phyloP scores from a whole-genome alignment of 257 asterid genomes.

The Solanum corneliomulleri region DNA sequence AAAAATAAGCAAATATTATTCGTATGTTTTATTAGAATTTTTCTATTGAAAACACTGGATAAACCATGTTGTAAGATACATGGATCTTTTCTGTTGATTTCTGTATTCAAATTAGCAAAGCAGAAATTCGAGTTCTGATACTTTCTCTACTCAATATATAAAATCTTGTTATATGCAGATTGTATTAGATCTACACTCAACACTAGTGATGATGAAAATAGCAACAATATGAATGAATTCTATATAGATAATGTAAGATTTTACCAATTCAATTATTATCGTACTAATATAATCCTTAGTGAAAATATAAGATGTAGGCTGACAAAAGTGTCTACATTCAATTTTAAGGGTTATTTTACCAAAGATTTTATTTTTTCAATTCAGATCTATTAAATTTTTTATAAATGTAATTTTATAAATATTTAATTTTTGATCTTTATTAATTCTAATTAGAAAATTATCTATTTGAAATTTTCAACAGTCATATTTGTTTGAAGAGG shows the following conservation, averaged over 20 bases:
- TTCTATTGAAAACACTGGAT: neutral
- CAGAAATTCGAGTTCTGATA: too few species aligned
- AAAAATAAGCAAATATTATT: neutral
- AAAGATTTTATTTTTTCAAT: neutral
- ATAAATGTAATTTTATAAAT: neutral
- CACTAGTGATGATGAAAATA: too few species aligned
- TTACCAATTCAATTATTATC: too few species aligned
- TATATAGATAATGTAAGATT: too few species aligned
- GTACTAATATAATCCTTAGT: too few species aligned
- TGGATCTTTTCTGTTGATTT: neutral
- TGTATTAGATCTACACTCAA: too few species aligned
- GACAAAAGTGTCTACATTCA: neutral
- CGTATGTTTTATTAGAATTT: neutral
- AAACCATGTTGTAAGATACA: neutral
- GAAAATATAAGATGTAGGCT: neutral
- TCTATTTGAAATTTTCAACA: neutral
- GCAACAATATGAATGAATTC: too few species aligned
- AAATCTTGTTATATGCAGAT: too few species aligned
- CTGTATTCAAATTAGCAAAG: too few species aligned
- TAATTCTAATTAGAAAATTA: neutral
- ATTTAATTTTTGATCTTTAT: neutral
- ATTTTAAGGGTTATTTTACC: neutral
- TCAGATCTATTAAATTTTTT: neutral
- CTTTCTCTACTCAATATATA: too few species aligned
- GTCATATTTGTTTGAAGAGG: neutral